A percentile compares a stretch with the other conserved stretches of the same genome.
These are phyloP conservation scores for Chloranthus sessilifolius DNA, from an alignment of 164 flowering plant species.

Conservation along the genomic window DNA sequence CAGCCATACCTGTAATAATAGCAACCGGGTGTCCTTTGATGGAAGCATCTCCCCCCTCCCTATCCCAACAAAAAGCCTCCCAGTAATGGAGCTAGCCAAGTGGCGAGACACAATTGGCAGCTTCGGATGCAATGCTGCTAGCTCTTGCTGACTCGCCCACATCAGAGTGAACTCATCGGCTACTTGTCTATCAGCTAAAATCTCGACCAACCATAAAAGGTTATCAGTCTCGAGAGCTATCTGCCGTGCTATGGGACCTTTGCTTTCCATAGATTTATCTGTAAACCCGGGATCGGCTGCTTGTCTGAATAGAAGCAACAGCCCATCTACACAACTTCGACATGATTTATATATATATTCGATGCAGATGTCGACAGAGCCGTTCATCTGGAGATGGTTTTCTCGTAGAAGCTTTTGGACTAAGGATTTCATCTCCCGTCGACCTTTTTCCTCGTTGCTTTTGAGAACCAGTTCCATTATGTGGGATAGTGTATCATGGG, in stretches of 20 bases:
- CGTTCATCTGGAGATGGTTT: slow-evolving; percentile 34
- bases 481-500: slow-evolving; percentile 61
- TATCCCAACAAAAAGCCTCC: slow-evolving; percentile 79
- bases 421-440: slow-evolving; percentile 88
- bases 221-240: slow-evolving; percentile 78
- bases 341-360: slow-evolving; percentile 57
- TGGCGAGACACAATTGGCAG: slow-evolving; percentile 66
- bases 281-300: slow-evolving; percentile 53
- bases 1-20: slow-evolving; percentile 77
- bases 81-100: slow-evolving; percentile 75
- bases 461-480: slow-evolving; percentile 80
- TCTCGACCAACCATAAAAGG: slow-evolving; percentile 87
- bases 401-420: slow-evolving; percentile 82
- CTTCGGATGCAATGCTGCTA: slow-evolving; percentile 56
- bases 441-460: slow-evolving; percentile 84
- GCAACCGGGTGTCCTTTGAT: slow-evolving; percentile 64
- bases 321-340: slow-evolving; percentile 45
- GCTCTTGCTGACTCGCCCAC: slow-evolving; percentile 78
- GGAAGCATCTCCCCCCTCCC: slow-evolving; percentile 92
- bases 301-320: slow-evolving; percentile 48
- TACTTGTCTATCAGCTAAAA: slow-evolving; percentile 59
- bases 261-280: slow-evolving; percentile 28
- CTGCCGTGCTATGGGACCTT: slow-evolving; percentile 47
- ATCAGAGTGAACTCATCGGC: slow-evolving; percentile 73
- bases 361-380: slow-evolving; percentile 42